Evolutionary conservation across 148 eudicot genomes (phyloP), one percentile per base, ranked within the genome.

Genomic region (Selenicereus undatus): DNA sequence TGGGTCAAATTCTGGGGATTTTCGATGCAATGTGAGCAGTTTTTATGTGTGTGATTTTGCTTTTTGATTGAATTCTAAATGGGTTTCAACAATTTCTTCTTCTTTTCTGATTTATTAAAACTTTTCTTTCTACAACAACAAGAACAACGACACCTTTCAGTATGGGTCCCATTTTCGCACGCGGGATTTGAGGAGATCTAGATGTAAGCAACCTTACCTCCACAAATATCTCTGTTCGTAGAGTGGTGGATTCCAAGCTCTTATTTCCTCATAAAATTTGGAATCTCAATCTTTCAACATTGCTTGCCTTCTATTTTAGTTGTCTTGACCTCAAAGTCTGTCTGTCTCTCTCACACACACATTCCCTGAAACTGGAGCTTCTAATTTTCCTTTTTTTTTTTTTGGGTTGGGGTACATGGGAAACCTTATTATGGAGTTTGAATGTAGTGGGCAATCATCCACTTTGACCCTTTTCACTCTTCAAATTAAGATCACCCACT

Each of bases 301-400:
- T 58, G 86, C 64, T 70, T 76, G 65, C 36, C 80, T 80, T 84
- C 21, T 58, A 77, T 35, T 45, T 30, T 75, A 43, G 68, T 52
- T 74, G 60, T 74, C 76, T 77, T 84, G 24, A 62, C 18, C 45
- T 58, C 73, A 80, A 79, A 79, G 79, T 79, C 27, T 71, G 51
- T 54, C 22, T 78, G 36, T 77, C 76, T 77, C 69, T 74, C n/a
- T 50, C n/a, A 35, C 20, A 70, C n/a, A 35, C n/a, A 35, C 20
- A 70, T 73, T 79, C 79, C 39, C 52, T 83, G 36, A 76, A 80
- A 30, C 62, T 73, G 75, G 58, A 76, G 21, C 69, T 58, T 75
- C 26, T 39, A 35, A 66, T 16, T 43, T 27, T 12, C 20, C 22
- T 24, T 39, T 77, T 8, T 30, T 12, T 2, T 76, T 60, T 21